Conservation (phyloP, 139 green algal genomes). For the Haematococcus lacustris region DNA sequence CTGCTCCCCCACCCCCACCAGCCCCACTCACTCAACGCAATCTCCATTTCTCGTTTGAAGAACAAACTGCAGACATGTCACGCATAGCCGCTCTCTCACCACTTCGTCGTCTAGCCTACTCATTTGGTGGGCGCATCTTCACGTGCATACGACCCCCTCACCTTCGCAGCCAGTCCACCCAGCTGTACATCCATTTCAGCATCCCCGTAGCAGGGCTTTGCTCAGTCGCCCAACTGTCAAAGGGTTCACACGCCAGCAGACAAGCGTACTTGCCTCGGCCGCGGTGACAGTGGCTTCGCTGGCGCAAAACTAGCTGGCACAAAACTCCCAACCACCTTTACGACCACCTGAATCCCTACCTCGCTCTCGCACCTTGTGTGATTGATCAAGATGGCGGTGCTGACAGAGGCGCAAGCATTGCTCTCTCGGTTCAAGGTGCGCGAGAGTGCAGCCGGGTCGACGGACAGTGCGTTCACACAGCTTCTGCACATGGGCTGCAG, state of each 20-base stretch:
- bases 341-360: too few species aligned
- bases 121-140: not conserved
- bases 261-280: too few species aligned
- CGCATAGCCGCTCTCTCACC: not conserved
- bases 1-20: too few species aligned
- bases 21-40: too few species aligned
- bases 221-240: too few species aligned
- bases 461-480: not conserved
- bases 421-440: conserved; percentile 47
- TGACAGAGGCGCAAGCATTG: not conserved
- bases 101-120: not conserved
- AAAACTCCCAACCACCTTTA: too few species aligned
- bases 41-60: conserved; percentile 96
- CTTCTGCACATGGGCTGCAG: conserved; percentile 22
- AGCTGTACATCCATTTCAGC: not conserved
- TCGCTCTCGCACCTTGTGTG: too few species aligned
- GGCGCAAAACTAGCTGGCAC: too few species aligned
- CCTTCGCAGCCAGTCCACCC: not conserved
- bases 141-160: not conserved
- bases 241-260: too few species aligned
- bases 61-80: conserved; percentile 70
- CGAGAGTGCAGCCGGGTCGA: not conserved
- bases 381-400: not conserved
- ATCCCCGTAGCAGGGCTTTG: not conserved
- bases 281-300: too few species aligned